Evolutionary conservation across 2,329 filamentous ascomycete genomes (phyloP).

Genomic region (Neofusicoccum sp.): DNA sequence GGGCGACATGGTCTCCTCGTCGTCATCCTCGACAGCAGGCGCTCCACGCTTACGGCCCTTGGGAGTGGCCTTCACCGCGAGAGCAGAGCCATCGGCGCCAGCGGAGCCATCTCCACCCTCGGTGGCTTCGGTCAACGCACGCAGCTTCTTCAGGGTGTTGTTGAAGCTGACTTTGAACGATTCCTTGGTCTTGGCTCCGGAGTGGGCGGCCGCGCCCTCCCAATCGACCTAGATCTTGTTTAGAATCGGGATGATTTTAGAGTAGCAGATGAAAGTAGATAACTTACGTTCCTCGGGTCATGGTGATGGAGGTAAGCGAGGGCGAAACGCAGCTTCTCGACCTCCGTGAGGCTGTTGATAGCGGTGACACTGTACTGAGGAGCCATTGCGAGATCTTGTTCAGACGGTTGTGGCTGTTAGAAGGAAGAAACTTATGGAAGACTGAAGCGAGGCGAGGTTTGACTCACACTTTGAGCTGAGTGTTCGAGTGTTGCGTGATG

Average conservation of each 20-base stretch:
- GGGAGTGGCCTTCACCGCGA: neutral
- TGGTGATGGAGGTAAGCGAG: conserved; percentile 4
- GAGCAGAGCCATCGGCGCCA: neutral
- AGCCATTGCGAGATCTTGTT: neutral
- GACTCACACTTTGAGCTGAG: neutral
- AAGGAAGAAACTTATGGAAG: neutral
- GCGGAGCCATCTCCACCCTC: too few relatives aligned
- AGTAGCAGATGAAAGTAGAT: neutral
- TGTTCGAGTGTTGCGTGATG: neutral
- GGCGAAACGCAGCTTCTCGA: neutral
- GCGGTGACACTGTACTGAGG: neutral
- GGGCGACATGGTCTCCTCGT: neutral
- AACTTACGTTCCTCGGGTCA: neutral
- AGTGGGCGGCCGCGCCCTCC: neutral
- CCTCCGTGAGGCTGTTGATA: neutral
- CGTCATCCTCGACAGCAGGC: neutral
- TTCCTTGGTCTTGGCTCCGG: neutral
- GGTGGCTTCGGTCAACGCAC: too few relatives aligned
- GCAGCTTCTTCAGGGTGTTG: neutral
- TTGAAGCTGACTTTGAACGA: neutral
- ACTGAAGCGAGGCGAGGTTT: neutral
- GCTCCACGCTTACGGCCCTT: neutral
- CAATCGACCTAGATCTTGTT: conserved; percentile 6
- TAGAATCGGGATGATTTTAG: neutral
- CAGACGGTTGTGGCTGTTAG: neutral